Percentiles rank a stretch among this genome's conserved stretches.
These are phyloP conservation scores for Cercophora newfieldiana DNA, from an alignment of 495 filamentous ascomycete species.

Conservation along the genomic window DNA sequence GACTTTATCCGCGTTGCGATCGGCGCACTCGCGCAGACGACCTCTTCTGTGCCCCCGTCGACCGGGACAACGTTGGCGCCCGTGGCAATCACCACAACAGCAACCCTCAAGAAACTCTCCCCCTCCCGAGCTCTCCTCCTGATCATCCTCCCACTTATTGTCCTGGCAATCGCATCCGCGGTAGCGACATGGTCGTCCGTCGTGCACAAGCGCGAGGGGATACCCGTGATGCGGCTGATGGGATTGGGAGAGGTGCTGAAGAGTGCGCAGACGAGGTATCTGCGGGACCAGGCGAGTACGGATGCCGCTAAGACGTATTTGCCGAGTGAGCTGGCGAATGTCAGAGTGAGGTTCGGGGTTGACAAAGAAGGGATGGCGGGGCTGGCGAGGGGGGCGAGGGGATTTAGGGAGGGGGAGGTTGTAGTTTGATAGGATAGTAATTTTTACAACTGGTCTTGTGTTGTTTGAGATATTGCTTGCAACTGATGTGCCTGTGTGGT, in stretches of 20 bases:
- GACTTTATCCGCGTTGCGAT: conserved; percentile 30
- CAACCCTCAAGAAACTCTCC: conserved; percentile 10
- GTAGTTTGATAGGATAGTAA: not conserved
- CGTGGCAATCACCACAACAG: conserved; percentile 11
- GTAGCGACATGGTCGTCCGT: conserved; percentile 15
- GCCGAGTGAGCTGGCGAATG: conserved; percentile 23
- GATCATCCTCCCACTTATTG: conserved; percentile 23
- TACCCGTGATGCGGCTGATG: conserved; percentile 31
- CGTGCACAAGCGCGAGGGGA: conserved; percentile 13
- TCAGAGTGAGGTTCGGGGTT: conserved; percentile 26
- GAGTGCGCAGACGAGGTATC: conserved; percentile 28
- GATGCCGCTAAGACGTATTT: conserved; percentile 32
- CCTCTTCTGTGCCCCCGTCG: not conserved
- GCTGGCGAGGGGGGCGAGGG: conserved; percentile 11
- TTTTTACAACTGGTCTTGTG: not conserved
- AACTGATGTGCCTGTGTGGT: not conserved
- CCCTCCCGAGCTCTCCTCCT: conserved; percentile 20
- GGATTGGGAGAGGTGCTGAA: conserved; percentile 28
- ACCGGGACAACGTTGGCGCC: conserved; percentile 15
- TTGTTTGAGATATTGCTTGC: not conserved
- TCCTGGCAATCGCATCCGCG: conserved; percentile 1
- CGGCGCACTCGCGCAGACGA: conserved; percentile 30
- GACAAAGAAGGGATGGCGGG: conserved; percentile 26
- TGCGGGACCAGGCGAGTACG: conserved; percentile 22
- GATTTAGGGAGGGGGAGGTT: conserved; percentile 1